A percentile compares a stretch with the other conserved stretches of the same genome.
Conservation (phyloP, 768 basidiomycete genomes). For the Astraeus odoratus region DNA sequence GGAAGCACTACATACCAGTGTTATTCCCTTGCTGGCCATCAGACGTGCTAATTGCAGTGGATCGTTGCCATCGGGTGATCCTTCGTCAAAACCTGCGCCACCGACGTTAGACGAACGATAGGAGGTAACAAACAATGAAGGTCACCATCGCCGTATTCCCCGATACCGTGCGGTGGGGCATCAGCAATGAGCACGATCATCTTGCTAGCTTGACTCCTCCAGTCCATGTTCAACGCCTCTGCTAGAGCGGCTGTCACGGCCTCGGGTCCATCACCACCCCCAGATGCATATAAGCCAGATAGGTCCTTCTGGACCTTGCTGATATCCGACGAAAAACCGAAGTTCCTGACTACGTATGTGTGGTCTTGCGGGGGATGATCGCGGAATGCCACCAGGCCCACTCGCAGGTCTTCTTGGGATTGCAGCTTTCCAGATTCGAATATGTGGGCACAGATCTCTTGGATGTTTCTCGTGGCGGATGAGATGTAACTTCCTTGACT, state of each 20-base stretch:
- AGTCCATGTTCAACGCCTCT: constrained; percentile 84
- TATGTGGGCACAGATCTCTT: constrained; percentile 90
- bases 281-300: constrained; percentile 78
- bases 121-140: constrained; percentile 4
- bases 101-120: constrained; percentile 8
- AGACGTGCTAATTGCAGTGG: constrained; percentile 78
- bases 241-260: constrained; percentile 91
- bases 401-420: constrained; percentile 76
- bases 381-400: constrained; percentile 91
- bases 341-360: constrained; percentile 88
- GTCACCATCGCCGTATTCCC: constrained; percentile 92
- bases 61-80: constrained; percentile 91
- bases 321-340: constrained; percentile 92
- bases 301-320: constrained; percentile 79
- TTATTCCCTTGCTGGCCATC: constrained; percentile 90
- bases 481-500: constrained; percentile 86
- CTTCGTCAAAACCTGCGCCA: constrained; percentile 79
- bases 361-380: constrained; percentile 98
- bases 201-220: constrained; percentile 83
- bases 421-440: constrained; percentile 92
- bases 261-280: constrained; percentile 93
- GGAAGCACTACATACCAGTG: constrained; percentile 45
- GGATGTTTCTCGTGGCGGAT: constrained; percentile 95
- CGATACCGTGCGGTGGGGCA: constrained; percentile 96
- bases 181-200: constrained; percentile 97